A percentile compares a stretch with the other conserved stretches of the same genome.
Evolutionary conservation across 2,329 filamentous ascomycete species (phyloP).

Genomic region (Bisporella sp.): DNA sequence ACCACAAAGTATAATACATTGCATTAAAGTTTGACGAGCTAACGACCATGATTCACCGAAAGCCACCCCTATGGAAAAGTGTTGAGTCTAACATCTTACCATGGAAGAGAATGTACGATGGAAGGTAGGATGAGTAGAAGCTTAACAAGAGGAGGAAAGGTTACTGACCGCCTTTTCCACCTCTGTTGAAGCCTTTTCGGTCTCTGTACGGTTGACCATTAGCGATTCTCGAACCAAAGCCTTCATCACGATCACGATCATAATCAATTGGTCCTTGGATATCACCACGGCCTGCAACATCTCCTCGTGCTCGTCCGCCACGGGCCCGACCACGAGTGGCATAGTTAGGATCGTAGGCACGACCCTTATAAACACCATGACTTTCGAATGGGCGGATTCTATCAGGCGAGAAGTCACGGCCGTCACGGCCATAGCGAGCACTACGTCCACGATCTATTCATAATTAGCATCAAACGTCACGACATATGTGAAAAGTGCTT

Average conservation of each 20-base stretch:
- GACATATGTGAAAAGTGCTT: no score
- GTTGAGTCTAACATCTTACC: no score
- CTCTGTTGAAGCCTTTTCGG: slow-evolving; percentile 18
- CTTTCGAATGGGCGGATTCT: slow-evolving; percentile 12
- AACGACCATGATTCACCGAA: no score
- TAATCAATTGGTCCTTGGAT: slow-evolving; percentile 9
- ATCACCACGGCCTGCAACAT: slow-evolving; percentile 14
- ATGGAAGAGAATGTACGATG: no score
- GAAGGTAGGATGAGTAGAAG: neutral
- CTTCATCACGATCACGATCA: slow-evolving; percentile 8
- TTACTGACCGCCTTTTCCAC: slow-evolving; percentile 28
- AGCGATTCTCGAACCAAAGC: slow-evolving; percentile 17
- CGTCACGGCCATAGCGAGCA: slow-evolving; percentile 12
- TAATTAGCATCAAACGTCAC: slow-evolving; percentile 9
- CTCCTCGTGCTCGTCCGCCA: slow-evolving; percentile 20
- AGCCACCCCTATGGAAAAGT: no score
- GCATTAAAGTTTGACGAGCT: no score
- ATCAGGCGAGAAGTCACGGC: slow-evolving; percentile 1
- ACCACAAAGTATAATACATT: no score
- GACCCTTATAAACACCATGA: slow-evolving; percentile 19
- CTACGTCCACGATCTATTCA: slow-evolving; percentile 19
- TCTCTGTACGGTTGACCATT: slow-evolving; percentile 21
- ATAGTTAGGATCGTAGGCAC: slow-evolving; percentile 24
- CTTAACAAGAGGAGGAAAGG: slow-evolving; percentile 7
- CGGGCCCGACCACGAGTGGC: slow-evolving; percentile 18